Percentiles rank a stretch among this genome's conserved stretches.
Conservation (phyloP, 108 stramenopile genomes). For the Licmophora abbreviata region DNA sequence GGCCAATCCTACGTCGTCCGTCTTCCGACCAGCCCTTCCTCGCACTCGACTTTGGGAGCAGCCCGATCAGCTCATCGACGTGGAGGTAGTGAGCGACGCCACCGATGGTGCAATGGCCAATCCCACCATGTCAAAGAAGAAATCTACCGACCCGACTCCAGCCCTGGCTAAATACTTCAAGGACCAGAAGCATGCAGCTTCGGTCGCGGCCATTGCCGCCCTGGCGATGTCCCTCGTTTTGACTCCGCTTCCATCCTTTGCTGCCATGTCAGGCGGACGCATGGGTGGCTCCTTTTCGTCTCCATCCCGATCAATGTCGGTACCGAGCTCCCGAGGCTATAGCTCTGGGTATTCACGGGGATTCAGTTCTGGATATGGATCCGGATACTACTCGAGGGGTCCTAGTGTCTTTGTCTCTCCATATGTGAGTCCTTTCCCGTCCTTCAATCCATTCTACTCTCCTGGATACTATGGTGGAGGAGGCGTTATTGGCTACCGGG, state of each 20-base stretch:
- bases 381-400: constrained; percentile 18
- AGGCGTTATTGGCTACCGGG: constrained; percentile 40
- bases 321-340: constrained; percentile 4
- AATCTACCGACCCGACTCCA: no score
- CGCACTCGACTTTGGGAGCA: no score
- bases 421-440: constrained; percentile 4
- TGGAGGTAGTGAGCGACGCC: no score
- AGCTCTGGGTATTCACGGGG: constrained; percentile 23
- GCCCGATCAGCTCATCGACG: no score
- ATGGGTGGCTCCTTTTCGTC: constrained; percentile 47
- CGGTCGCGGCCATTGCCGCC: neutral
- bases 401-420: constrained; percentile 19
- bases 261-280: constrained; percentile 42
- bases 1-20: no score
- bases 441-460: constrained; percentile 32
- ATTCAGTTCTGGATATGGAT: constrained; percentile 28
- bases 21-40: no score
- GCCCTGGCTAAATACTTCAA: no score
- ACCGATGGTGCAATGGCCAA: no score
- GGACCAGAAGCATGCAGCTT: neutral
- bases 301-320: neutral
- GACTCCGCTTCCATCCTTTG: neutral
- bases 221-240: neutral
- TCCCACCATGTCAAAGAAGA: no score
- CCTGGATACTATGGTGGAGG: constrained; percentile 35